Base-by-base conservation (phyloP, 345 rosid genomes). In the Eucalyptus cloeziana region DNA sequence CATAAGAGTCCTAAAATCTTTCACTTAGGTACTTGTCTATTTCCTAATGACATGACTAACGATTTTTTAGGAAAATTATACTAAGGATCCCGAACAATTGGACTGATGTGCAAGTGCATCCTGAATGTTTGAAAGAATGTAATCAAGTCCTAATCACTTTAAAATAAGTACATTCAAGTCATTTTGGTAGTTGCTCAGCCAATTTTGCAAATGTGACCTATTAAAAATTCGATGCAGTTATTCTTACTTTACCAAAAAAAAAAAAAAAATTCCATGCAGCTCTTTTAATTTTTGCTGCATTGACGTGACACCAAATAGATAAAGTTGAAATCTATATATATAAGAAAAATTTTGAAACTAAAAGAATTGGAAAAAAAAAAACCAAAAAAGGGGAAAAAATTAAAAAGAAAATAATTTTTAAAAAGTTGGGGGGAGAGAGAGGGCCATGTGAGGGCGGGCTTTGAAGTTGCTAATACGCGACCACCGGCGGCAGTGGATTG, bases 111-210 rank as follows among this genome's bases (percentile, higher is more conserved):
- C 21, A n/a, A 67, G 10, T n/a, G 15, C 6, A 7, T 64, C 37
- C 3, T 16, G 0, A 31, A 67, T n/a, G 21, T 67, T 67, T 67
- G 21, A 67, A 67, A 67, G 5, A 69, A 10, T 31, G 24, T 21
- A 17, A 33, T 16, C 80, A 33, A 69, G 43, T 31, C 7, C 11
- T 4, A 3, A 31, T 31, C 24, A 5, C 24, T 33, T 69, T 33
- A 69, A 64, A n/a, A 69, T 31, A 5, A 5, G 44, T 33, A 21
- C 44, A 69, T 33, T 31, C 43, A 69, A 69, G 13, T 69, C 7
- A 31, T 69, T 8, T 69, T 5, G 43, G 44, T 1, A 5, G 2
- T 5, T 5, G 2, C 43, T 33, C 2, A 33, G 2, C 7, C 1
- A 31, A 16, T 69, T 69, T 33, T 69, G 44, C 7, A 8, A 69